Base-by-base conservation (phyloP, 305 asterid species). In the Nicotiana rustica region DNA sequence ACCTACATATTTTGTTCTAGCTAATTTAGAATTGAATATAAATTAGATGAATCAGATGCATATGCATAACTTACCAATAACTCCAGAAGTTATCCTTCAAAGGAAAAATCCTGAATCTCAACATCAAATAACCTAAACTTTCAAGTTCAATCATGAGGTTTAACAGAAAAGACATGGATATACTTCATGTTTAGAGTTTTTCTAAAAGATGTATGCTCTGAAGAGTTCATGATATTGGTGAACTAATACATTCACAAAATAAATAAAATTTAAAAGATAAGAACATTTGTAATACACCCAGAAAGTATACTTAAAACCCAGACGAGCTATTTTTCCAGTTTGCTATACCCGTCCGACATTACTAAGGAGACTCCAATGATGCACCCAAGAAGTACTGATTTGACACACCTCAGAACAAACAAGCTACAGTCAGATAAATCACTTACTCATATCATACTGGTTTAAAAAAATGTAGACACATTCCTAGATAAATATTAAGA, bases 361-460 rank as follows among this genome's bases (percentile, higher is more conserved):
- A 47, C 19, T 19, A 44, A 41, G 10, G 35, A 41, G n/a, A 47
- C 21, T 7, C 14, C 41, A 71, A 3, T 47, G 41, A 21, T 71
- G 38, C 38, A 71, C 61, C 79, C 21, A 71, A 47, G 61, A 71
- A 47, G 47, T 13, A 71, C 47, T 71, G 52, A 6, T 21, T 71
- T 12, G 19, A 13, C 7, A 13, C 14, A 47, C 62, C 62, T 19
- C 79, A 31, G 21, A 71, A 47, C 36, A 70, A 41, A 18, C 41
- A 71, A 47, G 19, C 61, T 71, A 71, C 41, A 71, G 60, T 71
- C 62, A 71, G 41, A 47, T 71, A 18, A 71, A 47, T 13, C 78
- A 21, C 21, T 21, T 47, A 47, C 4, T 21, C 60, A 70, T 13
- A 71, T 44, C 79, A 47, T 25, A 25, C 25, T 25, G 25, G 25